Percentiles rank a stretch among this genome's conserved stretches.
These are phyloP conservation scores for Ustilago xerochloae DNA, from an alignment of 1,284 basidiomycete genomes.

Conservation along the genomic window DNA sequence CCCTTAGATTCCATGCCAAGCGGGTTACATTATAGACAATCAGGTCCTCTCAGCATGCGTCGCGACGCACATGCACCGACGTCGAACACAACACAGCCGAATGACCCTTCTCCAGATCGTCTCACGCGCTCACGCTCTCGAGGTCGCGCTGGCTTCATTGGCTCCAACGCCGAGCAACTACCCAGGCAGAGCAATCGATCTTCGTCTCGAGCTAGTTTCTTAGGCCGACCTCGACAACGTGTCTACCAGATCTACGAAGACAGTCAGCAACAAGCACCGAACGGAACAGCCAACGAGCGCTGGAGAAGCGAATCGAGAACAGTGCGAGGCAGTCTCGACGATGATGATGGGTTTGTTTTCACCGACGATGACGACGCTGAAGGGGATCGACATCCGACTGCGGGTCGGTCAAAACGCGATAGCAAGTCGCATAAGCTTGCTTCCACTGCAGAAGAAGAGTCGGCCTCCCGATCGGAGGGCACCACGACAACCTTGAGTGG, in stretches of 20 bases:
- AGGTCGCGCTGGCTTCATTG: constrained; percentile 27
- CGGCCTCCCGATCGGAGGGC: constrained; percentile 4
- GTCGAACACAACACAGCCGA: not conserved
- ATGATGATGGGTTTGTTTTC: constrained; percentile 34
- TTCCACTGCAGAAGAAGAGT: constrained; percentile 17
- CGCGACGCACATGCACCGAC: not conserved
- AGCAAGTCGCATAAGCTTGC: constrained; percentile 6
- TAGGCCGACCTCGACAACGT: constrained; percentile 38
- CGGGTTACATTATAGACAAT: not conserved
- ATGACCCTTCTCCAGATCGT: constrained; percentile 19
- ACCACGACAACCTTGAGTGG: constrained; percentile 25
- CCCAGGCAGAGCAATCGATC: constrained; percentile 25
- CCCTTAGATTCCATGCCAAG: not conserved
- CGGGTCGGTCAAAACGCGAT: not conserved
- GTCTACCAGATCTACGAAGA: constrained; percentile 37
- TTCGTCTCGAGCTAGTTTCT: constrained; percentile 38
- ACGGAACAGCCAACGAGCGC: not conserved
- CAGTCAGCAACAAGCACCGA: not conserved
- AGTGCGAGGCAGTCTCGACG: constrained; percentile 33
- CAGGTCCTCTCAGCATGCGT: constrained; percentile 2
- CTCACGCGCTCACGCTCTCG: constrained; percentile 20
- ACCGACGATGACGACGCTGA: constrained; percentile 22
- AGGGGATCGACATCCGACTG: not conserved
- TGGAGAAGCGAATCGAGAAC: constrained; percentile 43
- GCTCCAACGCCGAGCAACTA: constrained; percentile 11